Conservation (phyloP, 805 yeast species). For the Ogataea allantospora region DNA sequence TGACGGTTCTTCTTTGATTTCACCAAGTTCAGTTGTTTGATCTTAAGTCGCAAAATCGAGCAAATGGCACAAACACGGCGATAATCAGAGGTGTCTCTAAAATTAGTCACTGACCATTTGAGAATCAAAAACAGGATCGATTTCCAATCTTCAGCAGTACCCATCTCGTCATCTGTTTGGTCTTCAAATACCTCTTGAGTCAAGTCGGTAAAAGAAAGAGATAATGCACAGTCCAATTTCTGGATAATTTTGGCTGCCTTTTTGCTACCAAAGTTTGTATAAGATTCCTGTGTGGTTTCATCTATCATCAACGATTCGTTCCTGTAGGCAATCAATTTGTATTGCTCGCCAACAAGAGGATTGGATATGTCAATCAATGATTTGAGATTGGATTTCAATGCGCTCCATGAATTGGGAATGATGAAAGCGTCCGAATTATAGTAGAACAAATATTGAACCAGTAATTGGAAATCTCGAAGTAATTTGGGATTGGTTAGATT, state of each 20-base stretch:
- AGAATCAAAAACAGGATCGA: constrained; percentile 22
- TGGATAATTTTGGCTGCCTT: constrained; percentile 22
- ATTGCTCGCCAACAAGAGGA: constrained; percentile 42
- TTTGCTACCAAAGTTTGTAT: constrained; percentile 14
- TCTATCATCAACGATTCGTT: constrained; percentile 70
- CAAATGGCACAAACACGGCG: constrained; percentile 26
- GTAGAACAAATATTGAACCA: constrained; percentile 44
- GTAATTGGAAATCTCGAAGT: constrained; percentile 29
- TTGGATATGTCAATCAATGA: constrained; percentile 36
- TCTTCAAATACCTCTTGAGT: constrained; percentile 27
- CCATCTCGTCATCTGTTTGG: constrained; percentile 16
- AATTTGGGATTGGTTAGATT: constrained; percentile 21
- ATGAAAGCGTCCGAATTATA: constrained; percentile 59
- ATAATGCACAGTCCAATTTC: constrained; percentile 29
- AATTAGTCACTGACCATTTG: constrained; percentile 32
- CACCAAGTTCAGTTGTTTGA: constrained; percentile 18
- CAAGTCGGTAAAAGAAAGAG: constrained; percentile 18
- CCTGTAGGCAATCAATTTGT: constrained; percentile 60
- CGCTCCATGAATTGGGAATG: constrained; percentile 61
- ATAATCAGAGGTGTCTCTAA: constrained; percentile 15
- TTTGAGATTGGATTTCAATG: constrained; percentile 48
- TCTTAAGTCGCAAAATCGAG: constrained; percentile 27
- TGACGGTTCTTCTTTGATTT: constrained; percentile 28
- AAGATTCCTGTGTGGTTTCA: constrained; percentile 22
- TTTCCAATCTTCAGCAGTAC: constrained; percentile 27